Base-by-base conservation (phyloP, 2,329 filamentous ascomycete genomes). In the Calonectria ilicicola region DNA sequence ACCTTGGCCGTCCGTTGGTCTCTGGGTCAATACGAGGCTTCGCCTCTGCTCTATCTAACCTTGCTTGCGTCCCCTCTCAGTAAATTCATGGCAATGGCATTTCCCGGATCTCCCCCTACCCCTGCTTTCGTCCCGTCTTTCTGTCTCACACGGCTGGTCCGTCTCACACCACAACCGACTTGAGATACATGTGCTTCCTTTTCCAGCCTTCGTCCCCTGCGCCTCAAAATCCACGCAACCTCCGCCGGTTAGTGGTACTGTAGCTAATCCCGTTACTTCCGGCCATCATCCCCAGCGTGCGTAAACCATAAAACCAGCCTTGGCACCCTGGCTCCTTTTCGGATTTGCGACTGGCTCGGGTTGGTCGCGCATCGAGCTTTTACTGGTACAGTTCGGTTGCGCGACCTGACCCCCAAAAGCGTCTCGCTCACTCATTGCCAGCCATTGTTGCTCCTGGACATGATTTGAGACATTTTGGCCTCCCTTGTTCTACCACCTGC, bases 181-280 rank as follows among this genome's bases (percentile, higher is more conserved):
- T 26, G 19, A 35, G 32, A 47, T 23, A n/a, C n/a, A 46, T 32
- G 10, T n/a, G n/a, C 19, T n/a, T 10, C 19, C 17, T 9, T 19
- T n/a, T 19, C 42, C 42, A 44, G 17, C 17, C 42, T 44, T n/a
- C 32, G 44, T 67, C 65, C 44, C 62, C 67, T 70, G 67, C 67
- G 67, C 67, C 67, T 65, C 67, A 42, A 46, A 46, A 65, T 60
- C 67, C 67, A 65, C 67, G 67, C 67, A 70, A 49, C 38, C 60
- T 68, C 56, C 56, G 66, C 56, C 56, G 29, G 42, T 40, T 49
- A 60, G 53, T 69, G n/a, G n/a, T n/a, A n/a, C n/a, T n/a, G n/a
- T n/a, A n/a, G n/a, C n/a, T 51, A 70, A 65, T 69, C 67, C 53
- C 60, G 60, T 47, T 51, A 60, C 67, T 69, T 65, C 67, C 67